Conservation (phyloP, 768 basidiomycete genomes). For the Mrakia frigida region DNA sequence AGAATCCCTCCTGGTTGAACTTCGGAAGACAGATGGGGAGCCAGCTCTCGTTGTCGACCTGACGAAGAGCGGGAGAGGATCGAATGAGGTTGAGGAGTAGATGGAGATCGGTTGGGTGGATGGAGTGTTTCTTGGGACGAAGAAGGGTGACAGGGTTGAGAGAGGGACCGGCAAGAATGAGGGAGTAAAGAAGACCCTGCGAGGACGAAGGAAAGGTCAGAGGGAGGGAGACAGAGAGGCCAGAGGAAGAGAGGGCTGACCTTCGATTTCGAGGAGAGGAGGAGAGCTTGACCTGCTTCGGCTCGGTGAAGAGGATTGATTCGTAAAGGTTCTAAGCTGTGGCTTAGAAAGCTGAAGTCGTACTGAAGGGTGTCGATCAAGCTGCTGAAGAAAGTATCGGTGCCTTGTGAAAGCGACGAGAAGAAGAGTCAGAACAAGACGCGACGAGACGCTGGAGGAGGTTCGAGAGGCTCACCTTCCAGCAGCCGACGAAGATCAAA, state of each 20-base stretch:
- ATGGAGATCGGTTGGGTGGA: conserved; percentile 89
- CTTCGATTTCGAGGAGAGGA: conserved; percentile 75
- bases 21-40: conserved; percentile 93
- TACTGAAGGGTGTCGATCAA: conserved; percentile 65
- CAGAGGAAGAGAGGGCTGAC: conserved; percentile 45
- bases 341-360: conserved; percentile 75
- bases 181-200: conserved; percentile 84
- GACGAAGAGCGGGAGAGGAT: conserved; percentile 68
- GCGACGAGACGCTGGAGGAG: background rate
- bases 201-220: too few relatives aligned
- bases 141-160: conserved; percentile 61
- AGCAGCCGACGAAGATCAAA: conserved; percentile 64
- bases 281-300: conserved; percentile 70
- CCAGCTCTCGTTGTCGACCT: conserved; percentile 66
- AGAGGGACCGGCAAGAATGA: conserved; percentile 76
- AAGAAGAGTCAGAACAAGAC: background rate
- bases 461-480: conserved; percentile 39
- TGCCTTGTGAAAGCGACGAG: conserved; percentile 53
- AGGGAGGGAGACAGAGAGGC: background rate
- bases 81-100: conserved; percentile 86
- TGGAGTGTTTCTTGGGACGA: conserved; percentile 85
- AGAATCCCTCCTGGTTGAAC: conserved; percentile 81
- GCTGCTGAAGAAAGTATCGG: conserved; percentile 72
- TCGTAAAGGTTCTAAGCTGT: conserved; percentile 73
- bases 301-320: conserved; percentile 65